Percentiles rank a stretch among this genome's conserved stretches.
Evolutionary conservation across 495 filamentous ascomycete species (phyloP).

Genomic region (Penicillium subrubescens): DNA sequence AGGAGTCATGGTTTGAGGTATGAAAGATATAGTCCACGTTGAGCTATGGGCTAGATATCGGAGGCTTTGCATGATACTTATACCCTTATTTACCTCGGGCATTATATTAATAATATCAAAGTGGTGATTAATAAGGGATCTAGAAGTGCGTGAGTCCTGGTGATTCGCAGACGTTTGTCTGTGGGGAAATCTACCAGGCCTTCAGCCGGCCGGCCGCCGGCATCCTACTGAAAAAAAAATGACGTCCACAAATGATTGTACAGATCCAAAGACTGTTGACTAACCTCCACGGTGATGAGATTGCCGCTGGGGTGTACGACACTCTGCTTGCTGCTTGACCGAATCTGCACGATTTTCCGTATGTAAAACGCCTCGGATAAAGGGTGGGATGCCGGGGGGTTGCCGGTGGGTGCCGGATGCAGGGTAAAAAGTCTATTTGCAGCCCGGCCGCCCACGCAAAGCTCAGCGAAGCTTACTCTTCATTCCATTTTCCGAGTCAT

Average conservation of each 20-base stretch:
- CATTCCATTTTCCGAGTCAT: background rate
- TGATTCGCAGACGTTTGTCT: background rate
- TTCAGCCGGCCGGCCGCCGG: too few relatives aligned
- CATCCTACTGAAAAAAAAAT: too few relatives aligned
- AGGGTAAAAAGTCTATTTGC: background rate
- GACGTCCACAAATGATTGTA: too few relatives aligned
- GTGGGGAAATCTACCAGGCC: background rate
- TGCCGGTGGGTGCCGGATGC: slow-evolving; percentile 5
- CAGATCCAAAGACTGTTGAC: too few relatives aligned
- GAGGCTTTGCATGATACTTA: slow-evolving; percentile 1
- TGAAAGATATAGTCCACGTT: background rate
- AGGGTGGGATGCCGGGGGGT: background rate
- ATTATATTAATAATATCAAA: slow-evolving; percentile 1
- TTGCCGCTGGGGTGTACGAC: too few relatives aligned
- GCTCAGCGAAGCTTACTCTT: background rate
- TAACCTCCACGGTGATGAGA: background rate
- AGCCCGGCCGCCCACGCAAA: background rate
- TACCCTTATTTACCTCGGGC: background rate
- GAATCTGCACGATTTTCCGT: background rate
- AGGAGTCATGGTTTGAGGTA: slow-evolving; percentile 6
- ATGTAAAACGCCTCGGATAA: too few relatives aligned
- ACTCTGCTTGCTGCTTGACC: background rate
- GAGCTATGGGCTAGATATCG: background rate
- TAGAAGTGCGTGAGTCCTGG: background rate
- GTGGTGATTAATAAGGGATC: background rate